phyloP scores from a whole-genome alignment of 495 filamentous ascomycete species.

The Annulohypoxylon bovei region DNA sequence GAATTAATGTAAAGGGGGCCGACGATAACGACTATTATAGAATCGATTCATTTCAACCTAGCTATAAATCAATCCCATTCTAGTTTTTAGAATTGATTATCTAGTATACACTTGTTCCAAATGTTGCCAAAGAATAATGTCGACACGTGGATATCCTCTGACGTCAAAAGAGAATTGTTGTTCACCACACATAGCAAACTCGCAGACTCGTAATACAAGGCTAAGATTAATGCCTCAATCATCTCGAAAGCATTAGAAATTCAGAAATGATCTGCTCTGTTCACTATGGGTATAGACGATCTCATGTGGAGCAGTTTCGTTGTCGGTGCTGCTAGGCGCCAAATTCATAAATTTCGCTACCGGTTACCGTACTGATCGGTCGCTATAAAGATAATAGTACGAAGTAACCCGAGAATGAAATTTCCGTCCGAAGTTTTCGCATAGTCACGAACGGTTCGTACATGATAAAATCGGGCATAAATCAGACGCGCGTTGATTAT shows the following conservation, averaged over 20 bases:
- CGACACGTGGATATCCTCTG: constrained; percentile 4
- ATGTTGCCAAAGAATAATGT: background rate
- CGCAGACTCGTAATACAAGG: constrained; percentile 8
- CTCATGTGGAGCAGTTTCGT: constrained; percentile 21
- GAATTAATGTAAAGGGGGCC: constrained; percentile 15
- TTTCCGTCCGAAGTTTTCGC: background rate
- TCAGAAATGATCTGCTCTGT: background rate
- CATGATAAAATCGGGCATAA: background rate
- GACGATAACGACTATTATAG: constrained; percentile 34
- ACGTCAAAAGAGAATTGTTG: constrained; percentile 6
- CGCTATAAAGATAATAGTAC: background rate
- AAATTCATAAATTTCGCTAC: background rate
- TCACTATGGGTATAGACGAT: constrained; percentile 15
- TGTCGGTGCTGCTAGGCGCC: background rate
- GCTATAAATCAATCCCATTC: background rate
- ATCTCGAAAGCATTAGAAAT: background rate
- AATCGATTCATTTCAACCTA: constrained; percentile 13
- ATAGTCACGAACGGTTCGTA: background rate
- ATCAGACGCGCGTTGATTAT: constrained; percentile 28
- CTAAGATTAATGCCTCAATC: background rate
- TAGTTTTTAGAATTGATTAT: background rate
- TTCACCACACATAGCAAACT: constrained; percentile 9
- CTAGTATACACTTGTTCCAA: no score
- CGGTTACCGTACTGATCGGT: background rate
- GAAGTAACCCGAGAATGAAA: background rate